Percentiles rank a stretch among this genome's conserved stretches.
These are phyloP conservation scores for Aspergillus spinulosporus DNA, from an alignment of 2,329 filamentous ascomycete species.

Conservation along the genomic window DNA sequence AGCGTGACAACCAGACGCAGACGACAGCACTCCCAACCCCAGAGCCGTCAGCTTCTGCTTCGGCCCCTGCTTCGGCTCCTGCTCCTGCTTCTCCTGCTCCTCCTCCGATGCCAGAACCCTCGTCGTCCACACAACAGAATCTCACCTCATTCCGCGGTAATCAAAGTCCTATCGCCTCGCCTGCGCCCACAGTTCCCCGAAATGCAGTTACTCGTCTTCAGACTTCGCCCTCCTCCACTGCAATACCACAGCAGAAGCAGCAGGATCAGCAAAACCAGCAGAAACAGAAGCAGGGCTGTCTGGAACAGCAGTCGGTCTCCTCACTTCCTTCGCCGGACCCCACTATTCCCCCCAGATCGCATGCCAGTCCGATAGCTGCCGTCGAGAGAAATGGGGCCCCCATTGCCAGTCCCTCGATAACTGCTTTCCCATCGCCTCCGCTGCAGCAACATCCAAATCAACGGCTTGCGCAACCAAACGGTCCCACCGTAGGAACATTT, in stretches of 20 bases:
- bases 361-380: conserved; percentile 27
- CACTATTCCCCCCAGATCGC: conserved; percentile 26
- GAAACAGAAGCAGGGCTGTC: conserved; percentile 4
- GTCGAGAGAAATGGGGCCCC: conserved; percentile 19
- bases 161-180: neutral
- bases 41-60: neutral
- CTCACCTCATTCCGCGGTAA: conserved; percentile 5
- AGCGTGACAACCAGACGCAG: neutral
- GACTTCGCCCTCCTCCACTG: neutral
- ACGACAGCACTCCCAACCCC: neutral
- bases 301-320: conserved; percentile 13
- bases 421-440: conserved; percentile 57
- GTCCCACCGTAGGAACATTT: neutral
- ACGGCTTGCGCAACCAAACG: neutral
- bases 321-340: conserved; percentile 34
- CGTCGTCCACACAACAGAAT: conserved; percentile 5
- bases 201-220: conserved; percentile 21
- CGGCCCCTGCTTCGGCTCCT: conserved; percentile 3
- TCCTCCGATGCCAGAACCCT: conserved; percentile 15
- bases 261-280: conserved; percentile 1
- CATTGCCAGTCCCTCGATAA: conserved; percentile 38
- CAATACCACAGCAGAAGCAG: conserved; percentile 7
- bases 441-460: conserved; percentile 1
- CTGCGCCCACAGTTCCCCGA: neutral
- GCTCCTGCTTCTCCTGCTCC: neutral